A percentile compares a stretch with the other conserved stretches of the same genome.
These are phyloP conservation scores for Exophiala sideris DNA, from an alignment of 2,329 filamentous ascomycete species.

Conservation along the genomic window DNA sequence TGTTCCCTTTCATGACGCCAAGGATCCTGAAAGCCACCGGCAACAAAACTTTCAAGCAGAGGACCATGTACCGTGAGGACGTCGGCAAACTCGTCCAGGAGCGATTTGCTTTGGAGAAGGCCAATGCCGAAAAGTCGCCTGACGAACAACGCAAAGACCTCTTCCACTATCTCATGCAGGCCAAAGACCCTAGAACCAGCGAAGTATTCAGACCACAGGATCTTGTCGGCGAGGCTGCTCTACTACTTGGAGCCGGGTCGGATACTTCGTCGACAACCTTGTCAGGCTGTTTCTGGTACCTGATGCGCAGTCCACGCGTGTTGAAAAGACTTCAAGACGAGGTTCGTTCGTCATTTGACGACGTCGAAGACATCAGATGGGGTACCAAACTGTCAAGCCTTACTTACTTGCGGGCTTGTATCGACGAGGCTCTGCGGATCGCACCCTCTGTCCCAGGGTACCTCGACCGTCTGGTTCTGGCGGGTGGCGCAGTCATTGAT, in stretches of 20 bases:
- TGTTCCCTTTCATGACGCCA: constrained; percentile 10
- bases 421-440: constrained; percentile 39
- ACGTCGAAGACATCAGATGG: constrained; percentile 37
- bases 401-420: constrained; percentile 42
- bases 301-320: constrained; percentile 34
- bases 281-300: constrained; percentile 40
- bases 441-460: constrained; percentile 31
- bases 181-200: constrained; percentile 46
- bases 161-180: constrained; percentile 47
- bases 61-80: constrained; percentile 7
- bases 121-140: constrained; percentile 32
- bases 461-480: constrained; percentile 33
- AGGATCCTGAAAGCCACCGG: constrained; percentile 1
- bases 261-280: constrained; percentile 43
- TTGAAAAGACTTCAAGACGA: constrained; percentile 33
- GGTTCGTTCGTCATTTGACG: constrained; percentile 35
- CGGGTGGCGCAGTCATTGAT: constrained; percentile 34
- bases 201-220: constrained; percentile 23
- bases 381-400: constrained; percentile 35
- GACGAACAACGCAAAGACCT: constrained; percentile 44
- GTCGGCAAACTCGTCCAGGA: constrained; percentile 27
- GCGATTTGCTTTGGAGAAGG: constrained; percentile 34
- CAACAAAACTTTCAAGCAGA: constrained; percentile 7
- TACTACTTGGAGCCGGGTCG: constrained; percentile 29
- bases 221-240: constrained; percentile 14